These are phyloP conservation scores for Coriolopsis trogii DNA, from an alignment of 1,284 basidiomycete genomes.

Conservation along the genomic window DNA sequence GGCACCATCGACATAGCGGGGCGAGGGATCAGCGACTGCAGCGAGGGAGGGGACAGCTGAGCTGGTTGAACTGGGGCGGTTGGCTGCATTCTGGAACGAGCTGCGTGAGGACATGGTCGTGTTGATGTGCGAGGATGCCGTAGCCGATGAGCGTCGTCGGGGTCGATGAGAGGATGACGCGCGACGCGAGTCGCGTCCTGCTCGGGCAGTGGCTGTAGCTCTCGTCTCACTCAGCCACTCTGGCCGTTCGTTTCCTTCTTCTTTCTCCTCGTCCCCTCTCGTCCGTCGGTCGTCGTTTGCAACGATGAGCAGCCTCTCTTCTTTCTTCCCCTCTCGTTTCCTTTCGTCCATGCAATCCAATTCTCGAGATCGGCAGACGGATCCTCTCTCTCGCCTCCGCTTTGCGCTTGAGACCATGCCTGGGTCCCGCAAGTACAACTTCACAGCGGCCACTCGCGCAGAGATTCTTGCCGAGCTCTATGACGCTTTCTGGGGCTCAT, in stretches of 20 bases:
- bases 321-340: constrained; percentile 52
- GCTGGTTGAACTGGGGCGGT: constrained; percentile 32
- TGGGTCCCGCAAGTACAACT: constrained; percentile 72
- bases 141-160: neutral
- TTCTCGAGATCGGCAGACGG: constrained; percentile 50
- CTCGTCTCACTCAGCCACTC: neutral
- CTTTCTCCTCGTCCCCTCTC: neutral
- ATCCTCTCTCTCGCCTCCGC: constrained; percentile 69
- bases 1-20: constrained; percentile 68
- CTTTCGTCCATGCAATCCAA: constrained; percentile 48
- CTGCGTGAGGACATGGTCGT: constrained; percentile 37
- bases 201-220: neutral
- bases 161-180: neutral
- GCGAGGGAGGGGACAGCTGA: constrained; percentile 44
- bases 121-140: neutral
- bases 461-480: constrained; percentile 82
- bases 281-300: constrained; percentile 1
- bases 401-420: constrained; percentile 80
- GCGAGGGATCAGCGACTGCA: constrained; percentile 62
- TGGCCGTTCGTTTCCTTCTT: too few relatives aligned
- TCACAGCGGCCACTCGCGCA: constrained; percentile 68
- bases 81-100: constrained; percentile 36
- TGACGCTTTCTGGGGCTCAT: constrained; percentile 76
- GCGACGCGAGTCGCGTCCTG: neutral
- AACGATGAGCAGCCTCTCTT: constrained; percentile 48